Percentiles rank a stretch among this genome's conserved stretches.
Evolutionary conservation across 1,284 basidiomycete species (phyloP).

Genomic region (Cutaneotrichosporon cutaneum): DNA sequence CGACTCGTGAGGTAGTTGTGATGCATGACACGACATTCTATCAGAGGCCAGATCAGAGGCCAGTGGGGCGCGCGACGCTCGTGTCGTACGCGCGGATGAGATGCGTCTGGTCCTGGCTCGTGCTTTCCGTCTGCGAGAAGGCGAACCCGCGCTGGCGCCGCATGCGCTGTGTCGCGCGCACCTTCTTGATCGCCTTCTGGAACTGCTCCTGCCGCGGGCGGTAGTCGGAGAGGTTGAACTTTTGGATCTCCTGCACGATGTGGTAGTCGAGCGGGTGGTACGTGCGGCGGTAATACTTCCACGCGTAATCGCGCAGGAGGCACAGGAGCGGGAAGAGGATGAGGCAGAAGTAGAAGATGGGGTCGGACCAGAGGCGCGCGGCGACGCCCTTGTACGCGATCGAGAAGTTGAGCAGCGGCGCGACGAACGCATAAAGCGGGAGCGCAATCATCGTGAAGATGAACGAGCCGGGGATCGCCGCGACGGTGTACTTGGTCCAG

Average conservation of each 20-base stretch:
- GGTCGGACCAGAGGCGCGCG: slow-evolving; percentile 78
- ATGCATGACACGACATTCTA: slow-evolving; percentile 5
- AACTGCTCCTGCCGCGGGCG: slow-evolving; percentile 97
- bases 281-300: slow-evolving; percentile 95
- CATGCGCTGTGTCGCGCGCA: slow-evolving; percentile 91
- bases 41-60: slow-evolving; percentile 51
- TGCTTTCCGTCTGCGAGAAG: slow-evolving; percentile 89
- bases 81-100: slow-evolving; percentile 89
- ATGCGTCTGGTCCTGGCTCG: slow-evolving; percentile 77
- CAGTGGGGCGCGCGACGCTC: slow-evolving; percentile 53
- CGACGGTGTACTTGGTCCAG: slow-evolving; percentile 99
- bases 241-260: slow-evolving; percentile 93
- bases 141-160: slow-evolving; percentile 90
- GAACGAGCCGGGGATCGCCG: slow-evolving; percentile 95
- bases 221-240: slow-evolving; percentile 97
- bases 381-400: slow-evolving; percentile 87
- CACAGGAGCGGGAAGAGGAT: slow-evolving; percentile 85
- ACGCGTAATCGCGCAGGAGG: slow-evolving; percentile 84
- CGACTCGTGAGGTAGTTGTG: not conserved
- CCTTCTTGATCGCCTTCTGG: slow-evolving; percentile 97
- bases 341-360: slow-evolving; percentile 85
- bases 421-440: slow-evolving; percentile 83
- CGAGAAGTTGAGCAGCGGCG: slow-evolving; percentile 81
- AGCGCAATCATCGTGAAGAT: slow-evolving; percentile 91
- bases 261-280: slow-evolving; percentile 90